Evolutionary conservation across 768 basidiomycete species (phyloP).

Genomic region (Boletus patriciae): DNA sequence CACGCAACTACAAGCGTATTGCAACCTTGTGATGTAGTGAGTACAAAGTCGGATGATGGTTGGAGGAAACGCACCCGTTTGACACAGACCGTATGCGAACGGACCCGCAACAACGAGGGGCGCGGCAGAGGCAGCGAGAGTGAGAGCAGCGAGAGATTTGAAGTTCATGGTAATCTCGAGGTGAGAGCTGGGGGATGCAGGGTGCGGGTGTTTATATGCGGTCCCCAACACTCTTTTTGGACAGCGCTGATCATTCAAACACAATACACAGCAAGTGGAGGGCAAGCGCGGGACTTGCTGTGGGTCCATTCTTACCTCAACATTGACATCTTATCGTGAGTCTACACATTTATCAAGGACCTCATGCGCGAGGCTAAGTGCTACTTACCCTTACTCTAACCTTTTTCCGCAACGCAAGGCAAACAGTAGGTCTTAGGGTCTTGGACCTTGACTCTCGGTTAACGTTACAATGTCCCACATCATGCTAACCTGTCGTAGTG

Average conservation of each 20-base stretch:
- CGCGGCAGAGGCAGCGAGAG: conserved; percentile 13
- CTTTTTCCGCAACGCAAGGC: neutral
- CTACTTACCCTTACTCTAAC: too few species aligned
- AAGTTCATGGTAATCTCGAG: conserved; percentile 22
- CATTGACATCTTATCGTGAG: too few species aligned
- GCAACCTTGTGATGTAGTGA: conserved; percentile 19
- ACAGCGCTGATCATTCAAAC: neutral
- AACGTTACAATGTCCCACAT: too few species aligned
- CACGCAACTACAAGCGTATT: conserved; percentile 23
- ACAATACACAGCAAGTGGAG: neutral
- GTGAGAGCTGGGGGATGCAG: too few species aligned
- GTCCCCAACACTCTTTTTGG: neutral
- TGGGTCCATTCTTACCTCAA: neutral
- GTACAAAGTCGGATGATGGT: neutral
- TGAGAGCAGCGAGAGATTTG: conserved; percentile 18
- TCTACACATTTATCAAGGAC: too few species aligned
- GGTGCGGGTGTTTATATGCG: too few species aligned
- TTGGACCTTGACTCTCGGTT: too few species aligned
- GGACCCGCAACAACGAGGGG: conserved; percentile 21
- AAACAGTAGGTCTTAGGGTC: too few species aligned
- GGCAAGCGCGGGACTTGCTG: neutral
- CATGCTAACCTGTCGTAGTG: neutral
- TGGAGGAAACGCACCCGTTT: conserved; percentile 18
- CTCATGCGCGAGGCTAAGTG: too few species aligned
- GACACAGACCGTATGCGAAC: conserved; percentile 22